These are phyloP conservation scores for Malania oleifera DNA, from an alignment of 164 flowering plant species.

Conservation along the genomic window DNA sequence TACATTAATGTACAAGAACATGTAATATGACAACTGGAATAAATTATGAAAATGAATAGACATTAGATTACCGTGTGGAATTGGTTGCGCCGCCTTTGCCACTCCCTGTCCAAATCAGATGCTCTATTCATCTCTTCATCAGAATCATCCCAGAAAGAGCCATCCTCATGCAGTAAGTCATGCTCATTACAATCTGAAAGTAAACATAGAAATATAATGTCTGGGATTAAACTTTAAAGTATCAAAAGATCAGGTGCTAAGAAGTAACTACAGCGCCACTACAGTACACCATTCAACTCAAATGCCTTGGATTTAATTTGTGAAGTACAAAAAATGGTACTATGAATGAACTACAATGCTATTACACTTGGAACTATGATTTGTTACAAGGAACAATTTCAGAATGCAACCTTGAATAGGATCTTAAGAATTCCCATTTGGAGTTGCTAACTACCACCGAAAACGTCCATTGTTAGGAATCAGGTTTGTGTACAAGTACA, in stretches of 20 bases:
- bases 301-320: too few species aligned
- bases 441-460: too few species aligned
- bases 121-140: constrained; percentile 22
- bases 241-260: background rate
- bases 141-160: constrained; percentile 27
- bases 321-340: too few species aligned
- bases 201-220: background rate
- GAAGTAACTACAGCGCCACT: background rate
- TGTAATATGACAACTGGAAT: background rate
- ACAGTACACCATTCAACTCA: too few species aligned
- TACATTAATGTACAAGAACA: background rate
- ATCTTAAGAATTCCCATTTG: too few species aligned
- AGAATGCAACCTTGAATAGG: too few species aligned
- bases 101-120: constrained; percentile 62
- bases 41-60: background rate
- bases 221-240: background rate
- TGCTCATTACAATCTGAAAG: constrained; percentile 28
- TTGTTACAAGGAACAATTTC: too few species aligned
- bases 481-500: too few species aligned
- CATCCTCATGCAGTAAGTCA: constrained; percentile 43
- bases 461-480: too few species aligned
- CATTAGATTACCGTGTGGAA: constrained; percentile 47
- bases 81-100: constrained; percentile 54
- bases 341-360: too few species aligned
- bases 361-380: too few species aligned